A percentile compares a stretch with the other conserved stretches of the same genome.
Evolutionary conservation across 352 stramenopile genomes (phyloP).

Genomic region (Globisporangium iwayamae): DNA sequence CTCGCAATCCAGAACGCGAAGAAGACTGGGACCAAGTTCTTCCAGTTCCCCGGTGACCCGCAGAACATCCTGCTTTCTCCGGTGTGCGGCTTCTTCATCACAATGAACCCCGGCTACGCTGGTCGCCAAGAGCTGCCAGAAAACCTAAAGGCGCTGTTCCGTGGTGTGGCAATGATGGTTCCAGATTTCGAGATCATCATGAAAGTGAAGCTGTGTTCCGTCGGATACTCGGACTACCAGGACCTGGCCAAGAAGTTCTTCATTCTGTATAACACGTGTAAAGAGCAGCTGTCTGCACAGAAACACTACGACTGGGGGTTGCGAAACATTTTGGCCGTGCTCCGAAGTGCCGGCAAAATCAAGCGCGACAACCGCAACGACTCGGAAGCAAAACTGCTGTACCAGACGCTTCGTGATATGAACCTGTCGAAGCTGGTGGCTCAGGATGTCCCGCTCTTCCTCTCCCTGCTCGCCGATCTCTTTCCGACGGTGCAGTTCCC

Average conservation of each 20-base stretch:
- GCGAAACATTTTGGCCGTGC: slow-evolving; percentile 87
- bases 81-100: slow-evolving; percentile 98
- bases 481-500: slow-evolving; percentile 92
- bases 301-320: slow-evolving; percentile 93
- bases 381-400: slow-evolving; percentile 85
- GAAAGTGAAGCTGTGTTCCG: slow-evolving; percentile 94
- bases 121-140: slow-evolving; percentile 97
- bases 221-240: slow-evolving; percentile 93
- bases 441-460: slow-evolving; percentile 97
- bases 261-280: slow-evolving; percentile 90
- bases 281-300: slow-evolving; percentile 90
- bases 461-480: slow-evolving; percentile 95
- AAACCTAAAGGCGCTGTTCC: slow-evolving; percentile 96
- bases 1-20: slow-evolving; percentile 98
- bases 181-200: slow-evolving; percentile 94
- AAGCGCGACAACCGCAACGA: slow-evolving; percentile 89
- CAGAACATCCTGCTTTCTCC: slow-evolving; percentile 96
- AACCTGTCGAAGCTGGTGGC: slow-evolving; percentile 98
- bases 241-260: slow-evolving; percentile 92
- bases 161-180: slow-evolving; percentile 91
- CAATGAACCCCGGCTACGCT: slow-evolving; percentile 99
- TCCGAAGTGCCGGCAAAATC: slow-evolving; percentile 88
- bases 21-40: slow-evolving; percentile 93
- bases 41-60: slow-evolving; percentile 97
- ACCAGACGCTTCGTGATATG: slow-evolving; percentile 94